Base-by-base conservation (phyloP, 108 stramenopile genomes). In the Cyclotella sp. region DNA sequence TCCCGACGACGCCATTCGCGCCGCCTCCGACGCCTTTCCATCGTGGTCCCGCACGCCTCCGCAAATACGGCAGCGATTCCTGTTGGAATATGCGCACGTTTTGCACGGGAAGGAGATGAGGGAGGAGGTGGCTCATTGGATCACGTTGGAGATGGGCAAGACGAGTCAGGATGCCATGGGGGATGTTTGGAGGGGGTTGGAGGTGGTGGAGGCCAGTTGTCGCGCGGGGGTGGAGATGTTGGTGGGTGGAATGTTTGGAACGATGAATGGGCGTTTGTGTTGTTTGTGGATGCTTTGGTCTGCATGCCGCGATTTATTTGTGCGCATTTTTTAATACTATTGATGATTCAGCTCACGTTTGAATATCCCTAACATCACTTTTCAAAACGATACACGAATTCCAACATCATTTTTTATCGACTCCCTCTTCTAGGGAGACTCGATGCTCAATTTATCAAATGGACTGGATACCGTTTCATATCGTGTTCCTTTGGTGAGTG, bases 101-200 rank as follows among this genome's bases (percentile, higher is more conserved):
- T 73, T 94, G 53, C 86, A 85, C 51, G 67, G 82, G 40, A 55
- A 82, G 43, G 55, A 78, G 39, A 52, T 73, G 13, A 79, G 86
- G 16, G 87, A 86, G 39, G 92, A 90, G 24, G 67, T 93, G 61
- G 89, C 89, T 7, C 73, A 85, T 45, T 84, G 83, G 72, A 91
- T 94, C 64, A 89, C 86, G 29, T 58, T 90, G 60, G 90, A 91
- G 70, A 85, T 91, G 67, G 93, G 93, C 19, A 94, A 94, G 69
- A 94, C 90, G 0, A 30, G 86, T 43, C 79, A 84, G 1, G 93
- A 94, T 83, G 90, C 93, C 46, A 79, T 74, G 80, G 98, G 97
- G 3, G 97, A 99, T 72, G 91, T 99, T 34, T 97, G 96, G 88
- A 88, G 97, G 18, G 98, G 97, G 28, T 75, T 97, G 59, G 98